Evolutionary conservation across 2,329 filamentous ascomycete genomes (phyloP), one percentile per base, ranked within the genome.

Genomic region (Fusarium sp.): DNA sequence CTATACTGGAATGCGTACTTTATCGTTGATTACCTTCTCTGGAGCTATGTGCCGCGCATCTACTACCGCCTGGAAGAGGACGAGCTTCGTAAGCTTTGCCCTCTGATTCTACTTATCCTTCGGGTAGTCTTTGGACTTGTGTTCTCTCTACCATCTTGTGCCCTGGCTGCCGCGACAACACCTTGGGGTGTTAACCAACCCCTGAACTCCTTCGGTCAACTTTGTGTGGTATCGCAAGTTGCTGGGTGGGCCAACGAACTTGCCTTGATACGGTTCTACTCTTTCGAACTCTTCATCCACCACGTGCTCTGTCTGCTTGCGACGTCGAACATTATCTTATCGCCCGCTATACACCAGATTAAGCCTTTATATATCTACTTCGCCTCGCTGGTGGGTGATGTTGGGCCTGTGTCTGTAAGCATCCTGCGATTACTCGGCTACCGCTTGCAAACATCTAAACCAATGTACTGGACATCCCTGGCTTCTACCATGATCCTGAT

Each of bases 121-220:
- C 67, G 74, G 8, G 64, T 62, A 41, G 37, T 78, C 38, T 72
- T 79, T 49, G 75, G 78, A 30, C 62, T 77, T 33, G 50, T 68
- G 38, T n/a, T 73, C 18, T 64, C 63, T 5, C 52, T 67, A 13
- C 74, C 66, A 10, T 66, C 61, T 1, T 76, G 70, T 41, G 8
- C 67, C 8, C 37, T 66, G 13, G 74, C 72, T 8, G 65, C 57
- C 6, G 18, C 42, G 12, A 73, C 64, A 2, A 74, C 74, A 8
- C 56, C 66, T 1, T 74, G 67, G 71, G 72, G 72, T 6, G 54
- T 69, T 15, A 47, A 63, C 12, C 61, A 72, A 6, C 57, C 57
- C 40, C 47, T 75, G 31, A 71, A 62, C n/a, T 45, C 36, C 4
- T 53, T 66, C 1, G 74, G 74, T 2, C 49, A 72, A 28, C 41